These are phyloP conservation scores for Geosmithia morbida DNA, from an alignment of 2,329 filamentous ascomycete genomes.

Conservation along the genomic window DNA sequence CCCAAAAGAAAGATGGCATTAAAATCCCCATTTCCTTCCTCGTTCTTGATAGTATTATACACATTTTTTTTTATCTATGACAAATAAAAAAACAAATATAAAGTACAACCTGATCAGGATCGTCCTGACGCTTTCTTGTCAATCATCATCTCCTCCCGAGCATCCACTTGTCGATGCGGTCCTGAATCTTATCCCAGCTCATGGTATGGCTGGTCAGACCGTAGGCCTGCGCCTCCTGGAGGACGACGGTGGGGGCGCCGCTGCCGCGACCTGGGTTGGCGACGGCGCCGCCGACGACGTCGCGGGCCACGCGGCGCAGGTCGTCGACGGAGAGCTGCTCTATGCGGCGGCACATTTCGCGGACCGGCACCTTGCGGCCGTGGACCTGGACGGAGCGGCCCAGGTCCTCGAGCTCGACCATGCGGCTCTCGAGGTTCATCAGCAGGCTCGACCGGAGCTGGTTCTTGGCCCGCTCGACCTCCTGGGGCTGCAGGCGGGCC, in stretches of 20 bases:
- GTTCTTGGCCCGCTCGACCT: constrained; percentile 92
- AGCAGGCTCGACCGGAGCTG: constrained; percentile 79
- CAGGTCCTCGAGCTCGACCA: constrained; percentile 95
- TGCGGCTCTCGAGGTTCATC: constrained; percentile 94
- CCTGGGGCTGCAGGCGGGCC: constrained; percentile 52
- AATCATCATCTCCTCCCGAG: constrained; percentile 28
- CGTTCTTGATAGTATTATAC: no score
- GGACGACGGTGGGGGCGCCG: constrained; percentile 81
- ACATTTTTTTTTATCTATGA: not conserved
- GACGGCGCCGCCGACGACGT: constrained; percentile 65
- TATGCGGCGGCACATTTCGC: constrained; percentile 85
- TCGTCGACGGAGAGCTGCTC: constrained; percentile 69
- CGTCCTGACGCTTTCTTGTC: no score
- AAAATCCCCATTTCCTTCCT: no score
- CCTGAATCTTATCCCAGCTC: constrained; percentile 81
- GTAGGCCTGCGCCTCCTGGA: constrained; percentile 77
- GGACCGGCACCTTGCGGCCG: constrained; percentile 77
- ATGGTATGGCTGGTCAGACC: constrained; percentile 54
- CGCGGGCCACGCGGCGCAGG: constrained; percentile 63
- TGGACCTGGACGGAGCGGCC: constrained; percentile 95
- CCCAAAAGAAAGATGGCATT: no score
- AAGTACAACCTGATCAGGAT: not conserved
- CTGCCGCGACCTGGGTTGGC: constrained; percentile 63
- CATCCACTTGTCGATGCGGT: constrained; percentile 70
- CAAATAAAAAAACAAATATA: not conserved